Evolutionary conservation across 345 rosid species (phyloP), one percentile per base, ranked within the genome.

Genomic region (Syzygium oleosum): DNA sequence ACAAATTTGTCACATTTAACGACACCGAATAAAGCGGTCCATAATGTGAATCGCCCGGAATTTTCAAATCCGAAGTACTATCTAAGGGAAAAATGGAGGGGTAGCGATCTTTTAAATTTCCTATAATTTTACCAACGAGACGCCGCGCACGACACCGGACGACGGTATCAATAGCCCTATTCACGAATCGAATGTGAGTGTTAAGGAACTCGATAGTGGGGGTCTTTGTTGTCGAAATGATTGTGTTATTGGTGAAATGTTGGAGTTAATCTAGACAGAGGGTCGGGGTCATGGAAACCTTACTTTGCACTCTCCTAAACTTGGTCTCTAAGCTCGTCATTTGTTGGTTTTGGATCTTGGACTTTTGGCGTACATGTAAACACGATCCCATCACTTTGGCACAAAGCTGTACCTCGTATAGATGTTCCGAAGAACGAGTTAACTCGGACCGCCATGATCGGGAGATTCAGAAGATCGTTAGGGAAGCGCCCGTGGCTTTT

Each of bases 271-370:
- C 16, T 54, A 68, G 93, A 89, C 88, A 43, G 87, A 23, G 27
- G 61, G 93, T 90, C 93, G 41, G 54, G 31, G 34, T 91, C 93
- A 78, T 43, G 91, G 91, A 27, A 92, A 85, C 89, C 85, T 84
- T 86, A 87, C 89, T 73, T 86, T 41, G 55, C 46, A 91, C 84
- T 88, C 92, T 91, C 84, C 53, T 61, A 88, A 85, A 86, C 91
- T 89, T 89, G 25, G 85, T 77, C 85, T 80, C 87, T 84, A 89
- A 89, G 91, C 68, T 89, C 86, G 85, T 55, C 83, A 73, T 73
- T 12, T 38, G 49, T 73, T 2, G 83, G 83, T 38, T 38, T 73
- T 73, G 83, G 38, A 73, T 73, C 15, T 73, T 59, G 3, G 22
- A 13, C 23, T 17, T 15, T 21, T 61, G 13, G 49, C 43, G 0